These are phyloP conservation scores for Maudiozyma pseudohumilis DNA, from an alignment of 805 yeast genomes.

Conservation along the genomic window DNA sequence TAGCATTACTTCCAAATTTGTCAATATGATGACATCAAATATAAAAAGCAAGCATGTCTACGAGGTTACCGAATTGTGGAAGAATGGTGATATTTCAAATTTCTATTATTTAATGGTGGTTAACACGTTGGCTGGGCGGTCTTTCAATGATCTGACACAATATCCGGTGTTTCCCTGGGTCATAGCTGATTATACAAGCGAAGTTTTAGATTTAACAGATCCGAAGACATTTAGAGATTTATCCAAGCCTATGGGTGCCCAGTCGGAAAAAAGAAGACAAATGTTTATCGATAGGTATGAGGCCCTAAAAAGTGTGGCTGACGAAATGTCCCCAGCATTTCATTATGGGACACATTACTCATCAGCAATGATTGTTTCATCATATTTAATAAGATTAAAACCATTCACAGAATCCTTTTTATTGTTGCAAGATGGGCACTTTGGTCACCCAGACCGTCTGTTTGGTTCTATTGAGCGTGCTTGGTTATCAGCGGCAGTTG, in stretches of 20 bases:
- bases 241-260: constrained; percentile 90
- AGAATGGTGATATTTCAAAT: constrained; percentile 66
- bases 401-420: constrained; percentile 78
- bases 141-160: constrained; percentile 81
- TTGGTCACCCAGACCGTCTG: constrained; percentile 80
- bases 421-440: constrained; percentile 74
- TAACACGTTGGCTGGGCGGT: constrained; percentile 79
- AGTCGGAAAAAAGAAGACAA: constrained; percentile 45
- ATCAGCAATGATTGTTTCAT: constrained; percentile 86
- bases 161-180: constrained; percentile 93
- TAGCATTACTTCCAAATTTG: constrained; percentile 34
- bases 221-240: constrained; percentile 62
- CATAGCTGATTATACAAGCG: constrained; percentile 69
- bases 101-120: constrained; percentile 72
- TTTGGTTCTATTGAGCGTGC: constrained; percentile 68
- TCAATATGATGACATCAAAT: constrained; percentile 31
- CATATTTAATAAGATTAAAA: constrained; percentile 62
- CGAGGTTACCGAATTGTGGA: constrained; percentile 62
- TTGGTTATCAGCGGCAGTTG: constrained; percentile 71
- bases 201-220: constrained; percentile 52
- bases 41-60: constrained; percentile 16
- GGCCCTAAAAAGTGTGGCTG: constrained; percentile 54
- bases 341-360: constrained; percentile 93
- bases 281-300: constrained; percentile 65
- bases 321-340: constrained; percentile 58